These are phyloP conservation scores for Akanthomyces dipterigenus DNA, from an alignment of 2,329 filamentous ascomycete genomes.

Conservation along the genomic window DNA sequence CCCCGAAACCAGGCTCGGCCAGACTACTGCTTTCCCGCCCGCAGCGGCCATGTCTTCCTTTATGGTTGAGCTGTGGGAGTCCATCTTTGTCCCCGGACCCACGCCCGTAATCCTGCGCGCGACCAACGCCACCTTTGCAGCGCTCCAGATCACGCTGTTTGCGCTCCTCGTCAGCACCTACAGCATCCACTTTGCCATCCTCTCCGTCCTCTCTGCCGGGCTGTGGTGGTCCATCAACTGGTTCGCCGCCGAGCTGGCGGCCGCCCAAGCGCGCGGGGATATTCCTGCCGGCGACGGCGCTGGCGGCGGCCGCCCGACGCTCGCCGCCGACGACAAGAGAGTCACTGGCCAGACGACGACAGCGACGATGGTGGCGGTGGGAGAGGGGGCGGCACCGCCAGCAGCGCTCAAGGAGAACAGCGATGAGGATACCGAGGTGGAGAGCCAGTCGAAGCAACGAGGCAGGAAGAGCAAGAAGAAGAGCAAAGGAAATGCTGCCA, in stretches of 20 bases:
- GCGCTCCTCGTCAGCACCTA: slow-evolving; percentile 71
- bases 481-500: slow-evolving; percentile 12
- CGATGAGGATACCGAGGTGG: slow-evolving; percentile 41
- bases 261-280: slow-evolving; percentile 32
- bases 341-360: slow-evolving; percentile 19
- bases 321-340: slow-evolving; percentile 23
- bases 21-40: not conserved
- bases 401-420: slow-evolving; percentile 19
- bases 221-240: slow-evolving; percentile 96
- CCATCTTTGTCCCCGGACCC: slow-evolving; percentile 86
- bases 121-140: slow-evolving; percentile 83
- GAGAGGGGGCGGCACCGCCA: too few relatives aligned
- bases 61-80: slow-evolving; percentile 76
- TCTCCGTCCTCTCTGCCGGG: slow-evolving; percentile 71
- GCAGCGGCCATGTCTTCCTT: slow-evolving; percentile 47
- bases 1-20: not conserved
- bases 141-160: slow-evolving; percentile 73
- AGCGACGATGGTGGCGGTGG: slow-evolving; percentile 10
- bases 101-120: slow-evolving; percentile 83
- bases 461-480: slow-evolving; percentile 13
- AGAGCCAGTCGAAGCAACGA: slow-evolving; percentile 23
- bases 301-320: not conserved
- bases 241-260: slow-evolving; percentile 67
- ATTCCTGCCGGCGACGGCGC: slow-evolving; percentile 1
- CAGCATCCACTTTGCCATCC: slow-evolving; percentile 80